These are phyloP conservation scores for Trichosporon sp. DNA, from an alignment of 1,284 basidiomycete genomes.

Conservation along the genomic window DNA sequence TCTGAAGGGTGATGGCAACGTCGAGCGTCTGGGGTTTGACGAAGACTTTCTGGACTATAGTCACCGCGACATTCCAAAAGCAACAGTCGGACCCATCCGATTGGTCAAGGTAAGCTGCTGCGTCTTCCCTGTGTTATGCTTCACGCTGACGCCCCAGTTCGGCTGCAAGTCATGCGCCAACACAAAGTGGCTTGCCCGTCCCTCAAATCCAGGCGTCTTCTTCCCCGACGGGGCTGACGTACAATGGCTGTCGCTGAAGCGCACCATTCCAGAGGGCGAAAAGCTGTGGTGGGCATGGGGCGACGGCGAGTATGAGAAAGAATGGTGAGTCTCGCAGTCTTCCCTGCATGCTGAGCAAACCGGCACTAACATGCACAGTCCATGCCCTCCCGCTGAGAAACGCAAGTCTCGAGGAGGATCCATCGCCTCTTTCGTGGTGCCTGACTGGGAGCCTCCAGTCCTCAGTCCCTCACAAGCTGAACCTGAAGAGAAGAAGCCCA, in stretches of 20 bases:
- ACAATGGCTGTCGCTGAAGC: neutral
- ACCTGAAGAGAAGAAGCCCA: neutral
- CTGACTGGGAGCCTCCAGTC: neutral
- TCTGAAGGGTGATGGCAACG: slow-evolving; percentile 1
- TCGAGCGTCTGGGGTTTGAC: neutral
- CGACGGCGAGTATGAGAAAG: neutral
- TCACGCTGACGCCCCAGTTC: neutral
- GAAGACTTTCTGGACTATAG: slow-evolving; percentile 1
- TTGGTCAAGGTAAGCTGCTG: neutral
- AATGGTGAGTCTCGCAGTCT: neutral
- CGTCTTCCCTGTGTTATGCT: neutral
- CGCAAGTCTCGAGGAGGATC: neutral
- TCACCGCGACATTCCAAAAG: slow-evolving; percentile 1
- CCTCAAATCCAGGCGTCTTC: neutral
- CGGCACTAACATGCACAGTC: neutral
- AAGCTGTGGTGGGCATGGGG: slow-evolving; percentile 5
- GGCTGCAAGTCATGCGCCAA: slow-evolving; percentile 5
- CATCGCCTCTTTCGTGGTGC: neutral
- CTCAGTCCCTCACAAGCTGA: neutral
- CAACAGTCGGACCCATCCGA: slow-evolving; percentile 2
- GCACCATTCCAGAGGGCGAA: neutral
- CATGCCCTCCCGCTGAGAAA: neutral
- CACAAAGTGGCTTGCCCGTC: neutral
- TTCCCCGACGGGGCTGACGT: slow-evolving; percentile 2
- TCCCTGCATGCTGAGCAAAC: neutral